Base-by-base conservation (phyloP, 108 stramenopile species). In the Cyclotella sp. region DNA sequence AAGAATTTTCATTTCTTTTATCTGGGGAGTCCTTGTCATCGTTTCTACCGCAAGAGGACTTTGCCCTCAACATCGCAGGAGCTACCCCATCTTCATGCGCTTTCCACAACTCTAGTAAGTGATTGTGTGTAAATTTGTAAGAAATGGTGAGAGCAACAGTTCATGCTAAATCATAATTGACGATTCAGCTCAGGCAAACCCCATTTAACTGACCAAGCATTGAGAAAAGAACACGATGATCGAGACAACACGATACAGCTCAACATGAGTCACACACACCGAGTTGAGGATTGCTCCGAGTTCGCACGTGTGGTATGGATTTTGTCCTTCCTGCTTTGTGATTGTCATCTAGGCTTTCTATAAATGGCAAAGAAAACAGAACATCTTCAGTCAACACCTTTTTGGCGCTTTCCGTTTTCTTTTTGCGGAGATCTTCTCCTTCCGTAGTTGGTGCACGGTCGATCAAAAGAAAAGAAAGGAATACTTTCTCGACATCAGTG, bases 1-100 rank as follows among this genome's bases (percentile, higher is more conserved):
- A 28, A 16, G 26, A 28, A 12, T 40, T 9, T 14, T 44, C 29
- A 40, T 61, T 73, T 44, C n/a, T 30, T 30, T n/a, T 65, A 22
- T 44, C 22, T 22, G 64, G 39, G 0, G 22, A 51, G 27, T 63
- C 27, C 28, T 49, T 53, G 49, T 68, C 68, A 19, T 49, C 47
- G 28, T 47, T 61, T 41, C 29, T 41, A 54, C 49, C 61, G 22
- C 28, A 52, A 16, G 55, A 45, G 16, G 73, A 60, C 44, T 64
- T 74, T 28, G 40, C 54, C 28, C 18, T 57, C 29, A 76, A 55
- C 21, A 70, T 39, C 8, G 46, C 11, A 18, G 75, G 75, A 44
- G 57, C 3, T 24, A 79, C 65, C 1, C 78, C 78, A 49, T 79
- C 72, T 59, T 58, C 55, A 55, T 79, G 73, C 21, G 78, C 78